Evolutionary conservation across 805 yeast genomes (phyloP).

Genomic region (Zygoascus ofunaensis): DNA sequence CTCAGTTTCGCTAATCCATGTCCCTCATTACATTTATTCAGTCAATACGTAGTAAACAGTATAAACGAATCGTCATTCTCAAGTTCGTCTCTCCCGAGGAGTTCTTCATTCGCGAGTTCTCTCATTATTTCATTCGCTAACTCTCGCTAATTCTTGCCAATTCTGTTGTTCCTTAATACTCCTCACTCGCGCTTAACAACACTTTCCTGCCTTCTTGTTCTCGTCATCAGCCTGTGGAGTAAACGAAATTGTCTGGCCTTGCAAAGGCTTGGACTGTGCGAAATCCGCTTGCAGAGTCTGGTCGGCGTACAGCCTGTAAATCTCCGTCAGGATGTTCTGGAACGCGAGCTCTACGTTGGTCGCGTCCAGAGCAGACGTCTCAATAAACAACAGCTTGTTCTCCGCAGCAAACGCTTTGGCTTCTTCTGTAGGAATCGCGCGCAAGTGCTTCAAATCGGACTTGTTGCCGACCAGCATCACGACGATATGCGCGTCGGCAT

Average conservation of each 20-base stretch:
- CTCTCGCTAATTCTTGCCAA: no score
- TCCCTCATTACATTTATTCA: no score
- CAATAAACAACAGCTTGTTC: conserved; percentile 85
- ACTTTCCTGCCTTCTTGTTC: conserved; percentile 29
- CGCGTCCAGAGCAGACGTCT: conserved; percentile 82
- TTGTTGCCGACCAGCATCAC: conserved; percentile 96
- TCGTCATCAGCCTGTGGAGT: conserved; percentile 89
- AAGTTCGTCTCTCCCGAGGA: no score
- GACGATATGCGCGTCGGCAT: conserved; percentile 94
- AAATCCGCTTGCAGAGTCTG: conserved; percentile 80
- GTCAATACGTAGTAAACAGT: no score
- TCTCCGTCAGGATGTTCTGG: conserved; percentile 84
- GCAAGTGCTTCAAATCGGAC: conserved; percentile 84
- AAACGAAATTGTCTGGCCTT: conserved; percentile 84
- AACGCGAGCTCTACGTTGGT: conserved; percentile 93
- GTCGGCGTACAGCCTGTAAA: conserved; percentile 93
- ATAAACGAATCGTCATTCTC: no score
- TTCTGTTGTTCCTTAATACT: no score
- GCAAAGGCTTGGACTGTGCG: conserved; percentile 51
- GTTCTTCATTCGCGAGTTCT: no score
- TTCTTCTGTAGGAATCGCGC: conserved; percentile 97
- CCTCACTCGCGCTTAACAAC: conserved; percentile 14
- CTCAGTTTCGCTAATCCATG: no score
- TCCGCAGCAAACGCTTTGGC: conserved; percentile 90
- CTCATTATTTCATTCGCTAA: no score